phyloP scores from a whole-genome alignment of 768 basidiomycete species.

The Mycena vulgaris region DNA sequence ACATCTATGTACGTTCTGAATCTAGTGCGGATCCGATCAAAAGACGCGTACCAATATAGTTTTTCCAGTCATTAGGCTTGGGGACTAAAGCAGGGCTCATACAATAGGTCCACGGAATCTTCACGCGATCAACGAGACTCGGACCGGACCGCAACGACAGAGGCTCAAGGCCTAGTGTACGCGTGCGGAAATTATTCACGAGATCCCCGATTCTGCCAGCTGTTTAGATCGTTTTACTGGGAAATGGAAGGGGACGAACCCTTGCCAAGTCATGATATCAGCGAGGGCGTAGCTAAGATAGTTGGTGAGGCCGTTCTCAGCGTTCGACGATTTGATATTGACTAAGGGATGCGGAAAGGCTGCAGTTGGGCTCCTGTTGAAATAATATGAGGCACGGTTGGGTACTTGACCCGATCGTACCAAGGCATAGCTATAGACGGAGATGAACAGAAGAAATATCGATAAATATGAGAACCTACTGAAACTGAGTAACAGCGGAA shows the following conservation, averaged over 20 bases:
- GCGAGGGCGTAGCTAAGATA: conserved; percentile 72
- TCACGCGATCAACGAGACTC: conserved; percentile 65
- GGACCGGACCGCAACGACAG: conserved; percentile 67
- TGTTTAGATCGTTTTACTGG: neutral
- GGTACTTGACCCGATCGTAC: conserved; percentile 43
- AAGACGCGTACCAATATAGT: conserved; percentile 67
- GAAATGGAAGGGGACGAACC: conserved; percentile 51
- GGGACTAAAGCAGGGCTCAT: conserved; percentile 72
- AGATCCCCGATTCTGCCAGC: conserved; percentile 67
- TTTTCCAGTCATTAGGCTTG: conserved; percentile 75
- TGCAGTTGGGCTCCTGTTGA: conserved; percentile 62
- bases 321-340: conserved; percentile 69
- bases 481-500: conserved; percentile 71
- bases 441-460: neutral
- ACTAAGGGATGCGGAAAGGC: conserved; percentile 77
- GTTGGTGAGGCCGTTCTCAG: conserved; percentile 67
- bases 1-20: conserved; percentile 57
- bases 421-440: conserved; percentile 76
- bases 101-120: conserved; percentile 76
- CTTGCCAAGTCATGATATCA: conserved; percentile 74
- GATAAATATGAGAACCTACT: conserved; percentile 56
- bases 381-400: conserved; percentile 3
- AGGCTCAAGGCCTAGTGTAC: conserved; percentile 63
- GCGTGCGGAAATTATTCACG: conserved; percentile 69
- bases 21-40: neutral